Conservation (phyloP, 2,329 filamentous ascomycete genomes). For the Arthrinium puccinioides region DNA sequence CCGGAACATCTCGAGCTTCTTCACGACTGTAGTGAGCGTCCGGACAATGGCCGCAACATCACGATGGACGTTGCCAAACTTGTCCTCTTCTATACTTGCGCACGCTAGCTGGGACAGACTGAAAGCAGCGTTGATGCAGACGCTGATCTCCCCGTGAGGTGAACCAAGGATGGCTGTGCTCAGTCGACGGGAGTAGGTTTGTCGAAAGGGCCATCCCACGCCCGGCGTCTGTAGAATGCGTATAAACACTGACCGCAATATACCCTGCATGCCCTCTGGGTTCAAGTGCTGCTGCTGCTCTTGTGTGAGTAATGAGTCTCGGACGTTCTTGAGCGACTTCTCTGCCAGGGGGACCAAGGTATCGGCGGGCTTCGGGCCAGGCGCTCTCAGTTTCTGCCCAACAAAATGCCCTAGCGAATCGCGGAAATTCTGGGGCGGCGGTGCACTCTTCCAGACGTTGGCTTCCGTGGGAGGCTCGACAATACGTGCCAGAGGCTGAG, state of each 20-base stretch:
- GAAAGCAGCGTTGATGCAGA: conserved; percentile 66
- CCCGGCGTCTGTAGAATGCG: conserved; percentile 39
- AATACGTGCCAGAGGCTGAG: conserved; percentile 25
- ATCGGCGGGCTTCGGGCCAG: conserved; percentile 40
- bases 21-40: conserved; percentile 62
- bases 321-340: conserved; percentile 39
- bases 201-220: conserved; percentile 62
- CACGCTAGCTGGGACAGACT: conserved; percentile 63
- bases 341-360: conserved; percentile 44
- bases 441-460: conserved; percentile 34
- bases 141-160: conserved; percentile 61
- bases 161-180: conserved; percentile 63
- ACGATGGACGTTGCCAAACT: conserved; percentile 76
- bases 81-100: conserved; percentile 71
- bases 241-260: conserved; percentile 40
- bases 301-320: conserved; percentile 39
- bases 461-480: conserved; percentile 36
- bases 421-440: conserved; percentile 29
- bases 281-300: conserved; percentile 48
- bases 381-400: conserved; percentile 34
- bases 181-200: conserved; percentile 59
- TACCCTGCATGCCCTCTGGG: conserved; percentile 38
- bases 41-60: conserved; percentile 71
- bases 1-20: conserved; percentile 62
- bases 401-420: conserved; percentile 39